Base-by-base conservation (phyloP, 2,329 filamentous ascomycete genomes). In the Raffaelea ambrosiae region DNA sequence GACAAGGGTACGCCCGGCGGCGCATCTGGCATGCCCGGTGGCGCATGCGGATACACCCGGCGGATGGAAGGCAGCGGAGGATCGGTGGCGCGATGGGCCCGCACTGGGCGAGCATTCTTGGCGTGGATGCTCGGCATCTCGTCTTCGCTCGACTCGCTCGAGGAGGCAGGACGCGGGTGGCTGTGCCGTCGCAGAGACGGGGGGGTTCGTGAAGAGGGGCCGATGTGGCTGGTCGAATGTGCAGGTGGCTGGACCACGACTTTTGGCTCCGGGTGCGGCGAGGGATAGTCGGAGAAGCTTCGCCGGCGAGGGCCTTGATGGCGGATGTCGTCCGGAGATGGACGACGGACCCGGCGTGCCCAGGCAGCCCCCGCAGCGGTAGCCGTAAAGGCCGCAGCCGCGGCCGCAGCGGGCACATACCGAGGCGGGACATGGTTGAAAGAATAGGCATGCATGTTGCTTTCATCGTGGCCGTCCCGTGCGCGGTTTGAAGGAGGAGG, bases 281-380 rank as follows among this genome's bases (percentile, higher is more conserved):
- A 64, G 3, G 69, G 68, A 45, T 71, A 68, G 48, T 77, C 75
- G 3, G 74, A 75, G 57, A 74, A 72, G 59, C 74, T 77, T 48
- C 70, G 66, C 36, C 73, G 66, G 36, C 71, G 66, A 13, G 57
- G 60, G n/a, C n/a, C n/a, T n/a, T 43, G 26, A 9, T 20, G 48
- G 13, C 65, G 59, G 16, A 67, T 66, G 16, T 72, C 70, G 9
- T 41, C 39, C 1, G 62, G 62, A 1, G 66, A 59, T 7, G 67
- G 63, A 26, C 64, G 63, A 23, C 65, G 63, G 5, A 44, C 52
- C 51, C 33, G 46, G 64, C 64, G 40, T 63, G 55, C 18, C 47
- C 46, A 51, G 52, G 29, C 57, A 40, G 47, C 57, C 47, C 46
- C 54, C 51, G 48, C 55, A 54, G 31, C 54, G 44, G 43, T 44